Conservation (phyloP, 345 rosid genomes). For the Chamaenerion angustifolium region DNA sequence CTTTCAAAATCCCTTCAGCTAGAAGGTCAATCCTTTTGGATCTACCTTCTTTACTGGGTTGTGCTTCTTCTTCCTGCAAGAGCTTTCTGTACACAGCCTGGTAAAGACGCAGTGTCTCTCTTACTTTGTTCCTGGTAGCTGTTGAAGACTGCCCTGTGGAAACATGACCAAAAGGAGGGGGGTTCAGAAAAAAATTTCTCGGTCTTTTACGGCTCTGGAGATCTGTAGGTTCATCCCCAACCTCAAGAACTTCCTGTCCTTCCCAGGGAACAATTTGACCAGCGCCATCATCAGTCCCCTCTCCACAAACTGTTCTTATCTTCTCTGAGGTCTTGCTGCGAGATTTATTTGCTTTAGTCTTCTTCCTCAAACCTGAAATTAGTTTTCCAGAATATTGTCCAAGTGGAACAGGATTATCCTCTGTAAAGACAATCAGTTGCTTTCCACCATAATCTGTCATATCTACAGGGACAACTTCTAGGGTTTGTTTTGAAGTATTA, state of each 20-base stretch:
- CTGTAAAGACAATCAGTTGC: too few relatives aligned
- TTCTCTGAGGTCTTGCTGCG: not conserved
- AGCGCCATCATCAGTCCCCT: conserved; percentile 4
- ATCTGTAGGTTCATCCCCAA: conserved; percentile 9
- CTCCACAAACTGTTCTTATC: not conserved
- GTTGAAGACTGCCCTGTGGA: conserved; percentile 13
- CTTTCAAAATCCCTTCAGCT: conserved; percentile 52
- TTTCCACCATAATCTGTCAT: too few relatives aligned
- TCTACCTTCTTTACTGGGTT: conserved; percentile 12
- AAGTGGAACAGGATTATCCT: too few relatives aligned
- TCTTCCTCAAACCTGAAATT: conserved; percentile 7
- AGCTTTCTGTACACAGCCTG: conserved; percentile 52
- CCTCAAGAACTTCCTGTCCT: conserved; percentile 7
- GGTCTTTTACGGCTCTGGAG: conserved; percentile 10
- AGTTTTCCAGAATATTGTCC: too few relatives aligned
- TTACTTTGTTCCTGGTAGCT: conserved; percentile 47
- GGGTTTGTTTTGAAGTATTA: too few relatives aligned
- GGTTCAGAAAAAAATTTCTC: conserved; percentile 16
- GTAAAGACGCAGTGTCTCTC: conserved; percentile 66
- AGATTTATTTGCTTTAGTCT: conserved; percentile 9
- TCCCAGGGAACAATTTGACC: conserved; percentile 8
- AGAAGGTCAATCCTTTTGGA: conserved; percentile 39
- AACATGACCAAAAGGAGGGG: conserved; percentile 34
- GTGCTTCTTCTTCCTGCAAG: conserved; percentile 66
- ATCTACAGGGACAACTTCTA: too few relatives aligned